Evolutionary conservation across 306 rosid genomes (phyloP).

Genomic region (Erythrophleum fordii): DNA sequence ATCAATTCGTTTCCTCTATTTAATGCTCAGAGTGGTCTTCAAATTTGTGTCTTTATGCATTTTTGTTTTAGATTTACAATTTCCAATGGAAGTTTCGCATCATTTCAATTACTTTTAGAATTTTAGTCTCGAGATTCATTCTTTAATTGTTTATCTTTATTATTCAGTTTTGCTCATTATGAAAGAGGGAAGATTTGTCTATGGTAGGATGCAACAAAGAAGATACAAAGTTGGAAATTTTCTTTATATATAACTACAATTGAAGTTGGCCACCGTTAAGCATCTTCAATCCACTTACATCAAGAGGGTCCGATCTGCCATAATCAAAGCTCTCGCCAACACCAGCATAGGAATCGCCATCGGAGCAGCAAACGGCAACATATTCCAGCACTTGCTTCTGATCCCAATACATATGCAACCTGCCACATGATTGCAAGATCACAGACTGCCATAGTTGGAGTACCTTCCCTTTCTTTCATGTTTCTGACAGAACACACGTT

Average conservation of each 20-base stretch:
- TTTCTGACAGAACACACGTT: too few relatives aligned
- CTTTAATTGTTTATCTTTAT: neutral
- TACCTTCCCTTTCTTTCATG: too few relatives aligned
- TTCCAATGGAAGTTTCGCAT: neutral
- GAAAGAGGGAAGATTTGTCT: neutral
- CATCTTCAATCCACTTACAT: constrained; percentile 85
- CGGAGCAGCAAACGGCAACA: constrained; percentile 85
- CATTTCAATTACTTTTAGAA: neutral
- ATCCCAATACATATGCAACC: too few relatives aligned
- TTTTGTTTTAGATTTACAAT: neutral
- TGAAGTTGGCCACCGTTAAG: constrained; percentile 61
- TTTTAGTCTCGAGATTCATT: neutral
- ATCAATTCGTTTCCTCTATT: neutral
- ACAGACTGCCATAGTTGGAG: too few relatives aligned
- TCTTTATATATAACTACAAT: neutral
- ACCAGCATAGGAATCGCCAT: constrained; percentile 90
- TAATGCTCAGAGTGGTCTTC: neutral
- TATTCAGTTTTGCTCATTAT: neutral
- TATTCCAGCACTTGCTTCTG: constrained; percentile 79
- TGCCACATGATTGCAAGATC: too few relatives aligned
- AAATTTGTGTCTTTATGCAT: neutral
- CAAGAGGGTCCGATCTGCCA: constrained; percentile 76
- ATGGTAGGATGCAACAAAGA: neutral
- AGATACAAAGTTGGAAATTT: neutral
- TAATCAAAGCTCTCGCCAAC: constrained; percentile 85